phyloP scores from a whole-genome alignment of 129 eudicot genomes.

The Logfia minima region DNA sequence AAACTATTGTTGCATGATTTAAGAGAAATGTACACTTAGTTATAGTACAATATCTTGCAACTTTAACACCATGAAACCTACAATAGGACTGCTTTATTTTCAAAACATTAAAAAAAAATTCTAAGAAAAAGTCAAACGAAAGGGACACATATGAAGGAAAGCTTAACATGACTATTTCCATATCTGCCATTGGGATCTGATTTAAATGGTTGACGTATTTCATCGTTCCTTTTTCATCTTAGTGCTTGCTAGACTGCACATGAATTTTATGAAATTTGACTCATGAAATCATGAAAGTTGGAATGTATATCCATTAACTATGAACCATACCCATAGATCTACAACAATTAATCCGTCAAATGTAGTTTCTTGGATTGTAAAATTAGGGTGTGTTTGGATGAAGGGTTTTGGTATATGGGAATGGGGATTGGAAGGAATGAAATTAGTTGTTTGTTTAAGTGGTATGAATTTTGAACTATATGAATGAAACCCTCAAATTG shows the following conservation, averaged over 20 bases:
- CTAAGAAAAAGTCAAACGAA: neutral
- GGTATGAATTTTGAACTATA: too few relatives aligned
- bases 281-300: neutral
- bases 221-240: conserved; percentile 60
- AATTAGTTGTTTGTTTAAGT: too few relatives aligned
- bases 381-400: too few relatives aligned
- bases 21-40: too few relatives aligned
- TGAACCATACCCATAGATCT: conserved; percentile 73
- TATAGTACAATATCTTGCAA: too few relatives aligned
- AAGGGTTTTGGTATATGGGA: too few relatives aligned
- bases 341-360: conserved; percentile 95
- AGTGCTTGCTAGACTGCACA: conserved; percentile 62
- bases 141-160: neutral
- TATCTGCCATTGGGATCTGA: conserved; percentile 96
- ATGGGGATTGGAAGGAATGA: too few relatives aligned
- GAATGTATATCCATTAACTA: neutral
- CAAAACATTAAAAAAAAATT: neutral
- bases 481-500: too few relatives aligned
- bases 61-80: conserved; percentile 51
- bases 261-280: neutral
- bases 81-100: neutral
- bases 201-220: conserved; percentile 82
- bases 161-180: conserved; percentile 91
- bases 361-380: conserved; percentile 91
- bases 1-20: too few relatives aligned